Percentiles rank a stretch among this genome's conserved stretches.
These are phyloP conservation scores for Dryadomyces quercivorus DNA, from an alignment of 2,329 filamentous ascomycete species.

Conservation along the genomic window DNA sequence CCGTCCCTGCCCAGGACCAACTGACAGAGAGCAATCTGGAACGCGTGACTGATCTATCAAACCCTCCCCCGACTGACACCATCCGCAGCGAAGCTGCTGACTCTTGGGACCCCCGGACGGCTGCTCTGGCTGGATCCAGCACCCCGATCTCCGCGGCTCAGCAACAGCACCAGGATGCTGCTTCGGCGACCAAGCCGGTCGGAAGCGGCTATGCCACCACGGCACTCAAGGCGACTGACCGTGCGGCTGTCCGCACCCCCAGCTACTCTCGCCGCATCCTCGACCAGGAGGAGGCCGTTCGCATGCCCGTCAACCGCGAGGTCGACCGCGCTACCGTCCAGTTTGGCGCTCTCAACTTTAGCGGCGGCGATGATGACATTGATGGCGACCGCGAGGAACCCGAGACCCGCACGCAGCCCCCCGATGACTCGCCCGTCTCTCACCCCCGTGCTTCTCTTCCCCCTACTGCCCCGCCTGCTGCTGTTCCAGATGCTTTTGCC, in stretches of 20 bases:
- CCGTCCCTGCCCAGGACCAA: constrained; percentile 47
- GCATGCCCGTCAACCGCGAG: constrained; percentile 94
- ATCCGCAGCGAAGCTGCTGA: constrained; percentile 82
- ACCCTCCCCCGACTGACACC: constrained; percentile 66
- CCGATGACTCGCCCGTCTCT: constrained; percentile 80
- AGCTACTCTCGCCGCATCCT: constrained; percentile 78
- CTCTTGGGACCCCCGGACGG: constrained; percentile 62
- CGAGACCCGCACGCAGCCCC: constrained; percentile 86
- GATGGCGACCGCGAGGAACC: constrained; percentile 92
- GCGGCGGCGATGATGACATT: constrained; percentile 73
- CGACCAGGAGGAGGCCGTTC: constrained; percentile 93
- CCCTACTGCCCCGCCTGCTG: constrained; percentile 47
- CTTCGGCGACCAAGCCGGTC: constrained; percentile 35
- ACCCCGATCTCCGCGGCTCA: constrained; percentile 55
- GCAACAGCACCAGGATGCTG: constrained; percentile 40
- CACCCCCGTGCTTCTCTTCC: constrained; percentile 80
- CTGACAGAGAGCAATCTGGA: constrained; percentile 89
- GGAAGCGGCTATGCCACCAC: constrained; percentile 68
- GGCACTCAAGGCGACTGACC: constrained; percentile 63
- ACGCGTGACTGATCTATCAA: constrained; percentile 71
- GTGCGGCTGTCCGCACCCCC: constrained; percentile 52
- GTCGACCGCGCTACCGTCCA: constrained; percentile 89
- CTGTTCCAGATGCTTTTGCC: constrained; percentile 42
- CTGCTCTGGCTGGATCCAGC: constrained; percentile 44
- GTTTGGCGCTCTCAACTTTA: constrained; percentile 89